Conservation (phyloP, 768 basidiomycete species). For the Tricholoma terreum region DNA sequence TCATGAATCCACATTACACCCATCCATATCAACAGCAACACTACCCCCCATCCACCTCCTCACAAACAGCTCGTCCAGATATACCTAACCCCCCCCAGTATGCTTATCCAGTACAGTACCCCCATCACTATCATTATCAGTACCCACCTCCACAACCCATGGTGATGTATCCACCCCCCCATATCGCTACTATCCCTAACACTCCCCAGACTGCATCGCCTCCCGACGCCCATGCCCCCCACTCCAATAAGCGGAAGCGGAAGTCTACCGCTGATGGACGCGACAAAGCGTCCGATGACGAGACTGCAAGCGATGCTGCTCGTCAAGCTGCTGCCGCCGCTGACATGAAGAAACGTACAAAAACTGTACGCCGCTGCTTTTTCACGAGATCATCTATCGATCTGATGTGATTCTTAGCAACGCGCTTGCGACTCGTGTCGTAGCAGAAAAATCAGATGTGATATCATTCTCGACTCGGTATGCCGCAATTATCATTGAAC, state of each 20-base stretch:
- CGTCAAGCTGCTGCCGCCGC: conserved; percentile 30
- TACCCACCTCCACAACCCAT: conserved; percentile 70
- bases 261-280: conserved; percentile 37
- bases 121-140: conserved; percentile 56
- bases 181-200: conserved; percentile 32
- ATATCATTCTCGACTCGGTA: conserved; percentile 69
- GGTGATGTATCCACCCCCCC: conserved; percentile 63
- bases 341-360: conserved; percentile 85
- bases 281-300: conserved; percentile 57
- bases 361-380: conserved; percentile 54
- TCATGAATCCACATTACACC: conserved; percentile 73
- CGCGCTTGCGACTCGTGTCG: conserved; percentile 92
- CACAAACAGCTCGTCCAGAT: conserved; percentile 33
- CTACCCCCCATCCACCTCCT: conserved; percentile 26
- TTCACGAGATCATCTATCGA: neutral
- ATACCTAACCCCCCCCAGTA: conserved; percentile 46
- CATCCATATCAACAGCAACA: conserved; percentile 38
- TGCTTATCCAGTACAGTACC: conserved; percentile 53
- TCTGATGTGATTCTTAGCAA: conserved; percentile 32
- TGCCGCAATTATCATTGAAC: conserved; percentile 1
- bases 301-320: conserved; percentile 42
- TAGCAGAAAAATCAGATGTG: conserved; percentile 91
- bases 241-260: conserved; percentile 62
- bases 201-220: conserved; percentile 34
- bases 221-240: conserved; percentile 30